phyloP scores from a whole-genome alignment of 208 protist genomes.

The Herpetomonas tarakana region DNA sequence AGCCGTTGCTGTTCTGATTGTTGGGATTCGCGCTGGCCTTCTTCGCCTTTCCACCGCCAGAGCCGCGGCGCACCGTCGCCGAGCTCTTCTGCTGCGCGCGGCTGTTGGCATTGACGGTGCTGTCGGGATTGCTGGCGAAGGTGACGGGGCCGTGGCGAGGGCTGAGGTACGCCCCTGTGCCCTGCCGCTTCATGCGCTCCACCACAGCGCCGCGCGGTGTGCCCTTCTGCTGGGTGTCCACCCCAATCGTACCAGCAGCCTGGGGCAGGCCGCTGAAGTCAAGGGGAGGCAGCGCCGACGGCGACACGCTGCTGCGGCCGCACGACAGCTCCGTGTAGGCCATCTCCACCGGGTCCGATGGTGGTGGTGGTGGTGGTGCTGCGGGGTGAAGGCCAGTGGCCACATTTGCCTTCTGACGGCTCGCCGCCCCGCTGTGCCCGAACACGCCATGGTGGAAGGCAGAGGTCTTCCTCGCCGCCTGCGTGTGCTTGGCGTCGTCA shows the following conservation, averaged over 20 bases:
- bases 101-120: not conserved
- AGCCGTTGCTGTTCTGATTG: no score
- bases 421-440: not conserved
- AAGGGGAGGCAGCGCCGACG: conserved; percentile 11
- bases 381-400: not conserved
- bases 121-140: not conserved
- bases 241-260: not conserved
- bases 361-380: not conserved
- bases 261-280: conserved; percentile 16
- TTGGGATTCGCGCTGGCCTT: not conserved
- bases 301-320: conserved; percentile 21
- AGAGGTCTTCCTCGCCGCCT: not conserved
- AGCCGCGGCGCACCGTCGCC: no score
- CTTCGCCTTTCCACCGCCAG: no score
- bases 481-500: conserved; percentile 2
- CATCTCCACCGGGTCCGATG: conserved; percentile 16
- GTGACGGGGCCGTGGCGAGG: not conserved
- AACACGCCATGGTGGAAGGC: not conserved
- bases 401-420: no score
- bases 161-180: not conserved
- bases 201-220: not conserved
- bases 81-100: no score
- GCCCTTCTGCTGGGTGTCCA: not conserved
- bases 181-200: not conserved
- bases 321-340: conserved; percentile 31